A percentile compares a stretch with the other conserved stretches of the same genome.
phyloP scores from a whole-genome alignment of 192 early-diverging fungal genomes.

The Pecoramyces ruminantium region DNA sequence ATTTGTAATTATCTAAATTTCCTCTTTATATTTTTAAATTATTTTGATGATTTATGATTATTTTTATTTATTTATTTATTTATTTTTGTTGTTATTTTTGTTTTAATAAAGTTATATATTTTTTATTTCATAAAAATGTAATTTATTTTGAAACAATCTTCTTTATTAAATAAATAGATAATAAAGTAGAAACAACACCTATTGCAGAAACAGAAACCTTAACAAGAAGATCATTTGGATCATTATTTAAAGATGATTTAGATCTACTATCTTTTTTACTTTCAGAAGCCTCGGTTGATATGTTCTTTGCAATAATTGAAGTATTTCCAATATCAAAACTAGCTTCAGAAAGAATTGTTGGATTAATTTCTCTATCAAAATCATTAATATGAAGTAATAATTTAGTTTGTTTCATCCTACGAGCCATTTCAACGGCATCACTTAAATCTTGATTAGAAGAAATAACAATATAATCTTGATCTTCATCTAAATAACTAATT shows the following conservation, averaged over 20 bases:
- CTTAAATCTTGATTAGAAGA: slow-evolving; percentile 57
- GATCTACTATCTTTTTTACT: background rate
- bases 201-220: background rate
- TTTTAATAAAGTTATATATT: background rate
- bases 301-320: background rate
- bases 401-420: background rate
- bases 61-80: background rate
- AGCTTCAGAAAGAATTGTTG: background rate
- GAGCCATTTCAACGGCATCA: slow-evolving; percentile 68
- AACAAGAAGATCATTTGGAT: background rate
- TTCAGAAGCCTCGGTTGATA: background rate
- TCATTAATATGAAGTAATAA: background rate
- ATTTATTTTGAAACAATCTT: background rate
- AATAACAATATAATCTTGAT: slow-evolving; percentile 70
- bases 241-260: background rate
- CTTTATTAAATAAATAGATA: background rate
- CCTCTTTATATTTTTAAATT: too few relatives aligned
- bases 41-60: background rate
- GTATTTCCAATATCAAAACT: background rate
- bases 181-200: background rate
- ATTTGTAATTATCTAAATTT: too few relatives aligned
- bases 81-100: background rate
- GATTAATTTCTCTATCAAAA: background rate
- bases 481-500: slow-evolving; percentile 80
- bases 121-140: background rate